phyloP scores from a whole-genome alignment of 108 stramenopile genomes.

The Pseudonitzschia multistriata region DNA sequence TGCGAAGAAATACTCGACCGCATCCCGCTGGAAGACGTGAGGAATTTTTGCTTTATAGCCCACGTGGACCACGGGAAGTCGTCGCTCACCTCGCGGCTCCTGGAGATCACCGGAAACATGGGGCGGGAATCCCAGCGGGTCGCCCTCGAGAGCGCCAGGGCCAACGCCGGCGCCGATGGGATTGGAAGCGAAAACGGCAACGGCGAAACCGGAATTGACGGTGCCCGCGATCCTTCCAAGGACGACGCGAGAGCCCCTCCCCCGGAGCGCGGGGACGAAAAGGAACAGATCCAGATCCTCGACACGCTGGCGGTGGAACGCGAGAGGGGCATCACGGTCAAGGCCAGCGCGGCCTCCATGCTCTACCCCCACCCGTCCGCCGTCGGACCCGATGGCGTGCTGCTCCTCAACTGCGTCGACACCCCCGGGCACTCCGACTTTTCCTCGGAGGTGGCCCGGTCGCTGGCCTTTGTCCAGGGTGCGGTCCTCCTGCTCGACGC shows the following conservation, averaged over 20 bases:
- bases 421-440: constrained; percentile 98
- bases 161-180: constrained; percentile 1
- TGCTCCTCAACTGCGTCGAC: constrained; percentile 93
- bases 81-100: constrained; percentile 72
- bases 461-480: constrained; percentile 93
- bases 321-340: constrained; percentile 97
- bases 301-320: constrained; percentile 94
- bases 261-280: constrained; percentile 24
- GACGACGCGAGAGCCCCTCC: background rate
- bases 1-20: constrained; percentile 45
- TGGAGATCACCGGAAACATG: constrained; percentile 88
- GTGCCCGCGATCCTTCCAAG: background rate
- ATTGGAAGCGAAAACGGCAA: background rate
- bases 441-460: constrained; percentile 89
- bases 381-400: constrained; percentile 55
- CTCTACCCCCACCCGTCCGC: constrained; percentile 83
- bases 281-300: constrained; percentile 89
- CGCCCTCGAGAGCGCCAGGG: constrained; percentile 41
- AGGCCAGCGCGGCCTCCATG: constrained; percentile 96
- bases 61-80: constrained; percentile 95
- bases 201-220: background rate
- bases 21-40: constrained; percentile 76
- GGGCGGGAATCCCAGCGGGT: constrained; percentile 57
- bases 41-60: constrained; percentile 86
- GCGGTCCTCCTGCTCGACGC: constrained; percentile 92